Evolutionary conservation across 2,329 filamentous ascomycete genomes (phyloP).

Genomic region (Aspergillus sp.): DNA sequence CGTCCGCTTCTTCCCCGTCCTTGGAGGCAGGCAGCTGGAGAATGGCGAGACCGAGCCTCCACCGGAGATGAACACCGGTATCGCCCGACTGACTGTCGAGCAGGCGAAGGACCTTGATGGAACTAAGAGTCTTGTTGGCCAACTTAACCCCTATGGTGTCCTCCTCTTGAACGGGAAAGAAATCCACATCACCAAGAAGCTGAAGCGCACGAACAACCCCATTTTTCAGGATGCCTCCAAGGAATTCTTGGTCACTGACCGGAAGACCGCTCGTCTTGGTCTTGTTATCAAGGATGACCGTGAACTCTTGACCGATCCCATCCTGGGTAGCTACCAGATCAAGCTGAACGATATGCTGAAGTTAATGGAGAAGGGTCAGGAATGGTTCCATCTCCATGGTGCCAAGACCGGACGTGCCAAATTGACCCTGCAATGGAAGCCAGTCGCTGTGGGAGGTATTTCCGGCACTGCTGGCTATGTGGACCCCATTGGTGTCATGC

Average conservation of each 20-base stretch:
- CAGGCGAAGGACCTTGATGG: slow-evolving; percentile 95
- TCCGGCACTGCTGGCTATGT: slow-evolving; percentile 79
- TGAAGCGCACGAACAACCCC: slow-evolving; percentile 96
- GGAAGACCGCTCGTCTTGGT: slow-evolving; percentile 83
- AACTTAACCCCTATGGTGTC: slow-evolving; percentile 84
- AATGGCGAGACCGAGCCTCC: slow-evolving; percentile 76
- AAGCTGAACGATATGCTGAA: slow-evolving; percentile 91
- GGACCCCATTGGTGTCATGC: slow-evolving; percentile 90
- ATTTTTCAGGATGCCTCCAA: slow-evolving; percentile 92
- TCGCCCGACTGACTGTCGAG: slow-evolving; percentile 86
- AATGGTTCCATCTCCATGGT: slow-evolving; percentile 89
- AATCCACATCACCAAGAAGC: slow-evolving; percentile 80
- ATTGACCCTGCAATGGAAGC: slow-evolving; percentile 91
- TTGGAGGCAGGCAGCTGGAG: slow-evolving; percentile 61
- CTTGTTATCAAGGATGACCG: slow-evolving; percentile 94
- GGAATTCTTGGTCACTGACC: slow-evolving; percentile 91
- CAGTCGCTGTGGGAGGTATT: slow-evolving; percentile 78
- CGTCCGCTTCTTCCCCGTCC: slow-evolving; percentile 90
- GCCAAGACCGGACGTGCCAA: slow-evolving; percentile 81
- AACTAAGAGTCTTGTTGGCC: slow-evolving; percentile 84
- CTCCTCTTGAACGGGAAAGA: slow-evolving; percentile 90
- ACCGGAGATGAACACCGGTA: slow-evolving; percentile 88
- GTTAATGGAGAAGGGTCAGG: slow-evolving; percentile 84
- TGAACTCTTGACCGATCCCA: slow-evolving; percentile 74
- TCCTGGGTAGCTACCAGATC: slow-evolving; percentile 89